Percentiles rank a stretch among this genome's conserved stretches.
Conservation (phyloP, 306 rosid genomes). For the Castanopsis chinensis region DNA sequence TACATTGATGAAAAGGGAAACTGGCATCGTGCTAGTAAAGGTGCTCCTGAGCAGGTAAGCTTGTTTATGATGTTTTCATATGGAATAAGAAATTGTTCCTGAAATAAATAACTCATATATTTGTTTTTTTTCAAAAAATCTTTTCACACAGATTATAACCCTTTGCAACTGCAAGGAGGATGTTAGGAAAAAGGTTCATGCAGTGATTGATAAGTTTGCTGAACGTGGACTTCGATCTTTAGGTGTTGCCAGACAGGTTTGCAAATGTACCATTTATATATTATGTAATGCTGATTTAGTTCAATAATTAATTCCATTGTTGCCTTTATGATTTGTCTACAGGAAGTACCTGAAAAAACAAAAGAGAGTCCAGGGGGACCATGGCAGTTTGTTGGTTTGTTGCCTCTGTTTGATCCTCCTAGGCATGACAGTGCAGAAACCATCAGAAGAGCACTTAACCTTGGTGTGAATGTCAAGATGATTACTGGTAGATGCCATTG, state of each 20-base stretch:
- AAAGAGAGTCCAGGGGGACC: slow-evolving; percentile 83
- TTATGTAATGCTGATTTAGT: slow-evolving; percentile 3
- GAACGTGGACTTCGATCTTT: slow-evolving; percentile 98
- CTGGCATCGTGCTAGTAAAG: slow-evolving; percentile 96
- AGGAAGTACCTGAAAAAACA: slow-evolving; percentile 84
- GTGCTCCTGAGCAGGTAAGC: slow-evolving; percentile 99
- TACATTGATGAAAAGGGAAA: slow-evolving; percentile 82
- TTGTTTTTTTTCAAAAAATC: slow-evolving; percentile 4
- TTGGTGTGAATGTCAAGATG: slow-evolving; percentile 99
- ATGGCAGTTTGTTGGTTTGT: slow-evolving; percentile 90
- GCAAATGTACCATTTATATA: slow-evolving; percentile 15
- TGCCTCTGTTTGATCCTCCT: slow-evolving; percentile 97
- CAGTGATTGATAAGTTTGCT: slow-evolving; percentile 86
- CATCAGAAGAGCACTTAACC: slow-evolving; percentile 92
- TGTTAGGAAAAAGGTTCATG: slow-evolving; percentile 62
- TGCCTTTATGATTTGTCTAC: slow-evolving; percentile 20
- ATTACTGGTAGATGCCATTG: slow-evolving; percentile 70
- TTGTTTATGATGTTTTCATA: slow-evolving; percentile 4
- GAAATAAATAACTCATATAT: slow-evolving; percentile 8
- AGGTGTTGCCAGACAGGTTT: slow-evolving; percentile 96
- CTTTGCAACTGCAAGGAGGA: slow-evolving; percentile 94
- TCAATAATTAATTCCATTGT: slow-evolving; percentile 15
- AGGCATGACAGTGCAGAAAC: slow-evolving; percentile 99
- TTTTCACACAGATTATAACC: slow-evolving; percentile 56
- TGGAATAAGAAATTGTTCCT: neutral